Conservation (phyloP, 1,284 basidiomycete genomes). For the Porogramme epimiltina region DNA sequence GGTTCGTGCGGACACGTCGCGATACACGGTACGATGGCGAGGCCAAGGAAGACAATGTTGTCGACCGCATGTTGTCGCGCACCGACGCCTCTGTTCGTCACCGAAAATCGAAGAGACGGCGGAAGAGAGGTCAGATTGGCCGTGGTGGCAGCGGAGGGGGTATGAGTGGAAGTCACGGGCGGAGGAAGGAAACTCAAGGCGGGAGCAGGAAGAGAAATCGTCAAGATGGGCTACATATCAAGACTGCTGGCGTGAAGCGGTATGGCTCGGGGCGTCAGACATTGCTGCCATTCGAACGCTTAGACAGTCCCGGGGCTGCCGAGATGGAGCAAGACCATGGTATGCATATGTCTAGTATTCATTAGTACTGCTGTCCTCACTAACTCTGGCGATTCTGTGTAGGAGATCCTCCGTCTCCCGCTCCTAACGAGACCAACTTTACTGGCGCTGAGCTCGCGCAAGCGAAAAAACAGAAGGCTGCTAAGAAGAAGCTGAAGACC, state of each 20-base stretch:
- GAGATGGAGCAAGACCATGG: neutral
- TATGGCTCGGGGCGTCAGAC: conserved; percentile 21
- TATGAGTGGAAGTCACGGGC: neutral
- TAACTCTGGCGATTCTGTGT: neutral
- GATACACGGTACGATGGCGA: conserved; percentile 8
- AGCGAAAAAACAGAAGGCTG: conserved; percentile 7
- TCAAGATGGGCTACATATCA: conserved; percentile 9
- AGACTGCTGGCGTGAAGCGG: conserved; percentile 15
- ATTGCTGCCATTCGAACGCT: conserved; percentile 16
- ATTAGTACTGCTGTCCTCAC: too few relatives aligned
- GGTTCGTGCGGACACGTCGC: conserved; percentile 2
- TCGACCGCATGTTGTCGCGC: conserved; percentile 31
- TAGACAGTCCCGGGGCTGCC: neutral
- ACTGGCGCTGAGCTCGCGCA: conserved; percentile 7
- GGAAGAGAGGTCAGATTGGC: neutral
- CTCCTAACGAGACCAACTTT: conserved; percentile 9
- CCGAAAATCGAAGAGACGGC: conserved; percentile 1
- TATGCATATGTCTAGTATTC: neutral
- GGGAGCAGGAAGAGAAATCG: neutral
- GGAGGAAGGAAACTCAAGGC: neutral
- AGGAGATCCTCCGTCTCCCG: neutral
- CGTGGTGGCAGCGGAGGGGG: conserved; percentile 4
- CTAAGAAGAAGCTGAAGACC: conserved; percentile 14
- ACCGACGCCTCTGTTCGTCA: conserved; percentile 11
- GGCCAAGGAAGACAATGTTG: conserved; percentile 25